Conservation (phyloP, 306 rosid species). For the Carpinus fangiana region DNA sequence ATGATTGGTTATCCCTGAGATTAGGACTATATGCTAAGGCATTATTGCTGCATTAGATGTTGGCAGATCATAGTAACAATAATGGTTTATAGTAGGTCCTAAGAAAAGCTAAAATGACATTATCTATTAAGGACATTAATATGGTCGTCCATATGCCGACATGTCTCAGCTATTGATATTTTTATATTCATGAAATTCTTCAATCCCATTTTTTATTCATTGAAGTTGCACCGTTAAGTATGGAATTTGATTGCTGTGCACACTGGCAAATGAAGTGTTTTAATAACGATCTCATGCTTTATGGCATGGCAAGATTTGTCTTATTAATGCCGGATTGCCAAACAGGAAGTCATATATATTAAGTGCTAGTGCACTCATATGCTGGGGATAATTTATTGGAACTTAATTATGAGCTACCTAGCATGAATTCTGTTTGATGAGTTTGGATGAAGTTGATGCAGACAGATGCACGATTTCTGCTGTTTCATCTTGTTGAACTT, state of each 20-base stretch:
- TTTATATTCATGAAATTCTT: neutral
- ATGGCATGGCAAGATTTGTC: neutral
- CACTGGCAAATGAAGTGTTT: neutral
- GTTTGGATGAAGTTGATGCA: neutral
- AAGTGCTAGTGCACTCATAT: neutral
- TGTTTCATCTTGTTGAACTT: neutral
- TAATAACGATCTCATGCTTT: neutral
- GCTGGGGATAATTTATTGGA: neutral
- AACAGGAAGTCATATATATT: neutral
- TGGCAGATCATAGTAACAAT: neutral
- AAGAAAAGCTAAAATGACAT: neutral
- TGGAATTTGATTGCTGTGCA: neutral
- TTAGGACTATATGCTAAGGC: neutral
- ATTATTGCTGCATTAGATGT: neutral
- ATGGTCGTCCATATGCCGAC: neutral
- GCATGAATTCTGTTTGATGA: constrained; percentile 4
- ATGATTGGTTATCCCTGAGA: neutral
- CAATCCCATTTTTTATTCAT: neutral
- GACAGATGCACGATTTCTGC: neutral
- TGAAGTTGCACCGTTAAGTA: neutral
- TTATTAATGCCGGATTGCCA: neutral
- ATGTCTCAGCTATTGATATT: neutral
- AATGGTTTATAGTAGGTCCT: neutral
- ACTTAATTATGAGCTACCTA: neutral
- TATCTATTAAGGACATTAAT: neutral